phyloP scores from a whole-genome alignment of 139 green algal species.

The Axilococcus clingmanii region DNA sequence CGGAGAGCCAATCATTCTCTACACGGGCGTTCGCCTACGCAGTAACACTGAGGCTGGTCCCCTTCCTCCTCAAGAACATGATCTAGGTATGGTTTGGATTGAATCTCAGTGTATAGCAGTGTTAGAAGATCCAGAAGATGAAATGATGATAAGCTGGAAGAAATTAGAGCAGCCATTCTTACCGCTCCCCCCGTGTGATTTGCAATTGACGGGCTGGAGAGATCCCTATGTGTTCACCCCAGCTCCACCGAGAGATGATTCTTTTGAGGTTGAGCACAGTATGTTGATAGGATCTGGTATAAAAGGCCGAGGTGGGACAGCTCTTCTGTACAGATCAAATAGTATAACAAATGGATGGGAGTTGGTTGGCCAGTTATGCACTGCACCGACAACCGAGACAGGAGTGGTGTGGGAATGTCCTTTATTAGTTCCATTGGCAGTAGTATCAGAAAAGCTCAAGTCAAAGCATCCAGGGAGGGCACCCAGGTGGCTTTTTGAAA shows the following conservation, averaged over 20 bases:
- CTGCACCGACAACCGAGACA: constrained; percentile 27
- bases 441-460: neutral
- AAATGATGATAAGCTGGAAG: constrained; percentile 45
- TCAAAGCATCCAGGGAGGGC: neutral
- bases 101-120: constrained; percentile 63
- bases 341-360: constrained; percentile 33
- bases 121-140: constrained; percentile 41
- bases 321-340: constrained; percentile 42
- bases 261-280: constrained; percentile 17
- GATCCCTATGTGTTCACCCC: constrained; percentile 67
- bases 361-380: constrained; percentile 42
- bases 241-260: neutral
- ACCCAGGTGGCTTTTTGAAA: constrained; percentile 2
- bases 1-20: constrained; percentile 53
- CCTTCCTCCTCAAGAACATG: constrained; percentile 29
- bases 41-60: constrained; percentile 36
- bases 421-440: constrained; percentile 34
- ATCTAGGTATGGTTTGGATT: constrained; percentile 64
- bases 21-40: constrained; percentile 63
- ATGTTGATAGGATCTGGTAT: constrained; percentile 74
- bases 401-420: constrained; percentile 62
- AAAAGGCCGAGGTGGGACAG: constrained; percentile 52
- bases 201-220: constrained; percentile 65
- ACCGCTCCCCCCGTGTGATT: constrained; percentile 43
- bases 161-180: constrained; percentile 61